Evolutionary conservation across 2,329 filamentous ascomycete genomes (phyloP), one percentile per base, ranked within the genome.

Genomic region (Sporothrix dimorphospora): DNA sequence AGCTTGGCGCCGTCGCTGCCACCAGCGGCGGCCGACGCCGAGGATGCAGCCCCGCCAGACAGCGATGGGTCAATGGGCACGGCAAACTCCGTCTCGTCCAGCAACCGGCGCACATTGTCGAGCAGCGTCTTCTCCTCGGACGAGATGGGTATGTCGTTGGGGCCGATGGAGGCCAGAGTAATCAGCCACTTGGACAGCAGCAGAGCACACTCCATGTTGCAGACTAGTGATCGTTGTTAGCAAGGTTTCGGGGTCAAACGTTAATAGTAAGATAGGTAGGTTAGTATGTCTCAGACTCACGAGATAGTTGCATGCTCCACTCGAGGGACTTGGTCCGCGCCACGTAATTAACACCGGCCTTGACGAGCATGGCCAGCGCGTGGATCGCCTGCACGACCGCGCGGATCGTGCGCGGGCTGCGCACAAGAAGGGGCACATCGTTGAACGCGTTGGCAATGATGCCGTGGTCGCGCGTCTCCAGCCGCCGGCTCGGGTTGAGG

Each of bases 321-420:
- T 89, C 86, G 0, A 86, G 81, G 1, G 87, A 88, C 79, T 89
- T 89, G 5, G 87, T 87, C 74, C 86, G 84, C 55, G 88, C 87
- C 65, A 90, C 87, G 75, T 89, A 90, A 75, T 88, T 89, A 24
- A 90, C 87, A 0, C 88, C 88, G 16, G 85, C 83, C 78, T 90
- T 90, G 72, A 91, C 88, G 30, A 90, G 82, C 82, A 91, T 89
- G 3, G 89, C 90, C 47, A 93, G 81, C 0, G 90, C 90, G 77
- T 92, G 90, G 38, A 90, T 88, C 1, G 89, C 88, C 76, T 92
- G 90, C 38, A 91, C 85, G 0, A 92, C 86, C 0, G 90, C 90
- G 61, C 89, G 83, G 45, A 88, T 89, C 30, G 92, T 83, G 42
- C 88, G 86, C 24, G 86, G 81, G 70, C 86, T 90, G 69, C 90